Evolutionary conservation across 805 yeast species (phyloP), one percentile per base, ranked within the genome.

Genomic region (Candida nanaspora): DNA sequence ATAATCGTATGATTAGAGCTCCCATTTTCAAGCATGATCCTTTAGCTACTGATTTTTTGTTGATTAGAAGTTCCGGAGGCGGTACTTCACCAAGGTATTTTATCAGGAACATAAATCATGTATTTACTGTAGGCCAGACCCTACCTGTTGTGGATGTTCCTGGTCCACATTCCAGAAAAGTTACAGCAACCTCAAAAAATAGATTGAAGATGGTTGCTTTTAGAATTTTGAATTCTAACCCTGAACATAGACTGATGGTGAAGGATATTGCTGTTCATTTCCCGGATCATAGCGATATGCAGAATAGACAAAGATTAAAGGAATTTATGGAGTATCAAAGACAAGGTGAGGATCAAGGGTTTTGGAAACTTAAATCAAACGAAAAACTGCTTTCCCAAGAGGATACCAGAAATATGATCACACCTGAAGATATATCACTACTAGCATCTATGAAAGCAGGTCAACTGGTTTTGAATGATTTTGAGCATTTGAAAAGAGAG

Each of bases 301-400:
- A 93, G 59, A 91, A 87, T 57, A 75, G 98, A 52, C 98, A 91
- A 63, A 72, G 96, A 46, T 71, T 93, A 42, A 93, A 93, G 61
- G 98, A 93, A 63, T 93, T 93, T 52, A 93, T 93, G 98, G 97
- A 89, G 53, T 93, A 86, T 53, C 97, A 91, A 63, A 72, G 97
- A 51, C 79, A 82, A 30, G 98, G 98, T 11, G 86, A 82, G 7
- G 97, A 89, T 60, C 96, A 88, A 51, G 96, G 97, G 0, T 84
- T 68, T 53, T 93, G 98, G 98, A 91, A 88, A 55, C 70, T 93
- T 43, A 86, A 86, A 53, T 65, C 69, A 3, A 84, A 78, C 35
- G 78, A 74, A 38, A 69, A 73, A 2, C 68, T 89, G 10, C 93
- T 95, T 1, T 74, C 68, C 32, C 88, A 82, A 54, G 93, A 84